Evolutionary conservation across 371 early-diverging fungal species (phyloP), one percentile per base, ranked within the genome.

Genomic region (Rhizopus microsporus): DNA sequence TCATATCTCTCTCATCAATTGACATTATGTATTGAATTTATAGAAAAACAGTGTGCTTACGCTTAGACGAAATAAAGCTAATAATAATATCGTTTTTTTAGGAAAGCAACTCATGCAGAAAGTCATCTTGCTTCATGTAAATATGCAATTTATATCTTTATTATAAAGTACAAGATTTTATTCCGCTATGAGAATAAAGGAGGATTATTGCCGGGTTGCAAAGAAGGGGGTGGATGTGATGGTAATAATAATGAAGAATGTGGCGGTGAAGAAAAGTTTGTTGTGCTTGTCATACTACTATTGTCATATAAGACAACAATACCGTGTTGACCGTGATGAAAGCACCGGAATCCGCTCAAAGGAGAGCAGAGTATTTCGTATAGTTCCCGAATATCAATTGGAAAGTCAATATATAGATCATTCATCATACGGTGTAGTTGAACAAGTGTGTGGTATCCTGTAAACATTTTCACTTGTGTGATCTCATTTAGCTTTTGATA

Each of bases 391-490:
- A 61, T 44, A 38, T 66, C 67, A 15, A 55, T 54, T 5, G n/a
- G 61, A 35, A 45, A 60, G 42, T 68, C 64, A 43, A 53, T 32
- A 33, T 68, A 63, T 7, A 68, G 39, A 37, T 68, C 68, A 35
- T 60, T 63, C 51, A 68, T 63, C 63, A 68, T 68, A 32, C 56
- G 54, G 23, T 68, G 68, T 10, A 68, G 31, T 43, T 68, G 68
- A 4, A 57, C 57, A n/a, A 68, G 37, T 33, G 63, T 68, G 43
- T 63, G 63, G 23, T 60, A 60, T 4, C 55, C 67, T 37, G 54
- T 34, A 48, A 55, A 60, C 31, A 57, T 60, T 30, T 58, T 58
- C 15, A 57, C 42, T 16, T 63, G 68, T 16, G 63, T 68, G 35
- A 63, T 57, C 37, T 60, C 58, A 10, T 60, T 60, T 23, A 68